These are phyloP conservation scores for Trichoderma sp. DNA, from an alignment of 2,329 filamentous ascomycete genomes.

Conservation along the genomic window DNA sequence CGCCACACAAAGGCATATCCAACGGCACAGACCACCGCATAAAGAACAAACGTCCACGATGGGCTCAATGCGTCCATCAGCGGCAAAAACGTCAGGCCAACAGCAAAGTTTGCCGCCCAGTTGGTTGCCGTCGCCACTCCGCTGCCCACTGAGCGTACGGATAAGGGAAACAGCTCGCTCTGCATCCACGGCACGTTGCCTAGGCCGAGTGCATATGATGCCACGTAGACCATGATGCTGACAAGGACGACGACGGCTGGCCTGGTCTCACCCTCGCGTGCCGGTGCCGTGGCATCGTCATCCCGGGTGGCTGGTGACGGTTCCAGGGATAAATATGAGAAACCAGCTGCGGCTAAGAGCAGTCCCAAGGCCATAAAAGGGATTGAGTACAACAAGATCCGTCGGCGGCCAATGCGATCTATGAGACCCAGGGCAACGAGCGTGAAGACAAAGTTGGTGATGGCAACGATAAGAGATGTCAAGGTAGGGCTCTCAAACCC, in stretches of 20 bases:
- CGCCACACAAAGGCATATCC: conserved; percentile 68
- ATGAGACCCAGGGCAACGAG: conserved; percentile 72
- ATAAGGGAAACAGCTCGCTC: conserved; percentile 81
- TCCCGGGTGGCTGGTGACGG: conserved; percentile 23
- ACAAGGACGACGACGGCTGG: conserved; percentile 61
- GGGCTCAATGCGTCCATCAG: conserved; percentile 76
- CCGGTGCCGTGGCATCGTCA: conserved; percentile 14
- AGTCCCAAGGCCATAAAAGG: conserved; percentile 79
- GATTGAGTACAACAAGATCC: conserved; percentile 77
- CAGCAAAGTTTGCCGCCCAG: conserved; percentile 82
- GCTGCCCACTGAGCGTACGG: conserved; percentile 69
- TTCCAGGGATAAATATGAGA: conserved; percentile 58
- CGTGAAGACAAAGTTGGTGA: conserved; percentile 80
- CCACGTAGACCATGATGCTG: conserved; percentile 79
- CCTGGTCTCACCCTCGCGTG: conserved; percentile 23
- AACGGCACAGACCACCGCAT: conserved; percentile 64
- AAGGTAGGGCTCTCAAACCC: conserved; percentile 76
- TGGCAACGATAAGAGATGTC: conserved; percentile 74
- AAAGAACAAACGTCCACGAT: conserved; percentile 75
- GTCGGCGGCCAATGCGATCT: conserved; percentile 73
- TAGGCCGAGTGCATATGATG: conserved; percentile 79
- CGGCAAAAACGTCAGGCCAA: conserved; percentile 83
- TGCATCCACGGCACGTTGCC: conserved; percentile 97
- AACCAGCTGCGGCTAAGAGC: conserved; percentile 67
- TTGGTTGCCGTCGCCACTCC: conserved; percentile 75